Evolutionary conservation across 1,284 basidiomycete species (phyloP).

Genomic region (Heterobasidion annosum): DNA sequence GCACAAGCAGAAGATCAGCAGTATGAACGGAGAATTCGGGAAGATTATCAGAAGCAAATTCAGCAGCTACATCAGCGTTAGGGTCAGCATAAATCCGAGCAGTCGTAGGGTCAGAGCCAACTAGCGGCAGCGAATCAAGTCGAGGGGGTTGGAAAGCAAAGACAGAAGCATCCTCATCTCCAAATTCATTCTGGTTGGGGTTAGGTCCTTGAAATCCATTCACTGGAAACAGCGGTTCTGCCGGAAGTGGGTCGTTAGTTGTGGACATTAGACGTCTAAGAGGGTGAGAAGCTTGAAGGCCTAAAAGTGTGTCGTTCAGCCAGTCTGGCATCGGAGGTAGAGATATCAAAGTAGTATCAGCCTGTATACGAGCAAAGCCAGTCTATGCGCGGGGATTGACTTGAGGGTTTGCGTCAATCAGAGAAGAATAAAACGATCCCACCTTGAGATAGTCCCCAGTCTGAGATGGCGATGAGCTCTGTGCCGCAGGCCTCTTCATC

Average conservation of each 20-base stretch:
- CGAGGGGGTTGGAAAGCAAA: slow-evolving; percentile 1
- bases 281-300: slow-evolving; percentile 32
- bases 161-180: background rate
- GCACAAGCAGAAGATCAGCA: background rate
- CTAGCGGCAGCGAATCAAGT: background rate
- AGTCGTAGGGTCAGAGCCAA: background rate
- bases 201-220: background rate
- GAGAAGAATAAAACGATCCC: too few relatives aligned
- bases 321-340: slow-evolving; percentile 30
- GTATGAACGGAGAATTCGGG: background rate
- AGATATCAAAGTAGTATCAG: slow-evolving; percentile 1
- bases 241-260: slow-evolving; percentile 4
- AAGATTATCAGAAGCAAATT: background rate
- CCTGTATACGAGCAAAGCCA: background rate
- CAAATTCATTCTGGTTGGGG: background rate
- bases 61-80: background rate
- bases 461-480: background rate
- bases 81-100: background rate
- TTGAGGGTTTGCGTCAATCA: background rate
- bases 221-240: slow-evolving; percentile 8
- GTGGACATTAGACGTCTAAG: slow-evolving; percentile 29
- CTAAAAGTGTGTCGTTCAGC: slow-evolving; percentile 34
- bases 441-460: background rate
- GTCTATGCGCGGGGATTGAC: background rate
- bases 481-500: slow-evolving; percentile 15